These are phyloP conservation scores for Phragmites australis DNA, from an alignment of 176 grass and related monocot genomes.

Conservation along the genomic window DNA sequence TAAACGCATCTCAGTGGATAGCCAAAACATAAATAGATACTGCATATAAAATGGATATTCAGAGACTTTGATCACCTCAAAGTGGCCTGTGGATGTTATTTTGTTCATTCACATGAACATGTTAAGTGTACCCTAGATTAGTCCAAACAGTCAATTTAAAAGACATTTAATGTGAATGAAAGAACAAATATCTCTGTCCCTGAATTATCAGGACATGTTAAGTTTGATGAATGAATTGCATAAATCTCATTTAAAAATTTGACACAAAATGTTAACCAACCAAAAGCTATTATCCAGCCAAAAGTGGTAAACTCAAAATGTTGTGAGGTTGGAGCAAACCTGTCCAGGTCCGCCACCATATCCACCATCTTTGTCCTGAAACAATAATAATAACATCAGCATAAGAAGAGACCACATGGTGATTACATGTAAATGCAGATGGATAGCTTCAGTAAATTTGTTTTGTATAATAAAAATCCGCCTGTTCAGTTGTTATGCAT, in stretches of 20 bases:
- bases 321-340: conserved; percentile 54
- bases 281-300: conserved; percentile 30
- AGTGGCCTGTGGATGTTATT: neutral
- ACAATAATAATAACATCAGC: conserved; percentile 31
- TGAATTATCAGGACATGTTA: neutral
- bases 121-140: neutral
- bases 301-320: conserved; percentile 15
- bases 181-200: neutral
- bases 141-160: neutral
- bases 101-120: conserved; percentile 3
- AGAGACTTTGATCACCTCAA: conserved; percentile 1
- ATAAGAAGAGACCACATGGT: too few relatives aligned
- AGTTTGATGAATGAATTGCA: neutral
- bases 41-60: neutral
- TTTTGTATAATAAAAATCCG: too few relatives aligned
- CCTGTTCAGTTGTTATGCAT: too few relatives aligned
- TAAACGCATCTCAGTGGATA: too few relatives aligned
- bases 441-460: neutral
- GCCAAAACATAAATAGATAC: conserved; percentile 7
- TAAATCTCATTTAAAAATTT: neutral
- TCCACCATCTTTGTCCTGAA: conserved; percentile 91
- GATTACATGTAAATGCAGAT: too few relatives aligned
- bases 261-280: neutral
- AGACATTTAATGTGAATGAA: conserved; percentile 7
- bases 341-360: conserved; percentile 92